Base-by-base conservation (phyloP, 805 yeast species). In the Diddensiella transvaalensis region DNA sequence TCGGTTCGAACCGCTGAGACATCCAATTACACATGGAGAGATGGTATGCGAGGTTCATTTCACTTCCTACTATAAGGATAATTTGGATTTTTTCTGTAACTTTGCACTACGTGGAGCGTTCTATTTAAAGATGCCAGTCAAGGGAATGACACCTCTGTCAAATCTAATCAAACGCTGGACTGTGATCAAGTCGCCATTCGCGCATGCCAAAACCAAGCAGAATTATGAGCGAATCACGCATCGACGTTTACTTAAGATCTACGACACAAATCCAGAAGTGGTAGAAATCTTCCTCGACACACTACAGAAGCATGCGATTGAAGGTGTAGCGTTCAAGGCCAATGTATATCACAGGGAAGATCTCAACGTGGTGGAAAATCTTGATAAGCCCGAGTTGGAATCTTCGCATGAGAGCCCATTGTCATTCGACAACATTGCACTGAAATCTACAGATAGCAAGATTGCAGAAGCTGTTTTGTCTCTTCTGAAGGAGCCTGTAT, bases 201-300 rank as follows among this genome's bases (percentile, higher is more conserved):
- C 86, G 18, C 93, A 87, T 62, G 95, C 97, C 45, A 90, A 89
- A 66, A 77, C 93, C 6, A 93, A 93, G 70, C 96, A 91, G 71
- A 93, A 91, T 73, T 93, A 86, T 69, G 86, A 87, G 71, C 82
- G 98, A 71, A 76, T 79, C 42, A 93, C 98, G 1, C 86, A 80
- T 65, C 80, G 83, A 59, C 79, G 95, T 53, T 65, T 78, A 51
- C 73, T 93, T 55, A 76, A 75, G 56, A 85, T 88, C 23, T 89
- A 79, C 75, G 98, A 93, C 66, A 79, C 96, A 15, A 82, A 85
- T 50, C 83, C 90, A 1, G 96, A 87, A 61, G 83, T 85, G 3
- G 71, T 93, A 38, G 96, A 93, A 65, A 69, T 86, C 44, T 82
- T 89, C 80, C 72, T 91, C 48, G 79, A 93, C 22, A 84, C 83